Evolutionary conservation across 148 eudicot genomes (phyloP).

Genomic region (Mesembryanthemum crystallinum): DNA sequence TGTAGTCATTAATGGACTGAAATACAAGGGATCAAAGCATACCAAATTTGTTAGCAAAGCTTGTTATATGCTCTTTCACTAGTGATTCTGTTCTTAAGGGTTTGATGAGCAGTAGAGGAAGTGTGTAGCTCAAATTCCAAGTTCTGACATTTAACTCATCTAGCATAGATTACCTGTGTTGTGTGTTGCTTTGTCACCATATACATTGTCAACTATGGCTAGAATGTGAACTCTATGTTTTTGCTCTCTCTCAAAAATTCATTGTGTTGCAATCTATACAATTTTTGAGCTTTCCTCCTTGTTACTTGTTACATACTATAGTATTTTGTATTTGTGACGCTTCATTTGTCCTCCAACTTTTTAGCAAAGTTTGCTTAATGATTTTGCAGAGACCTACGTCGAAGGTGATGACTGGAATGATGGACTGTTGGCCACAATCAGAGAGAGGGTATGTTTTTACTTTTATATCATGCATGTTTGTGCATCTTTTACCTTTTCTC

Average conservation of each 20-base stretch:
- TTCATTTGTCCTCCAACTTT: slow-evolving; percentile 5
- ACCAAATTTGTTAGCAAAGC: neutral
- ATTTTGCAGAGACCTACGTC: slow-evolving; percentile 61
- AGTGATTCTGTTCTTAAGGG: neutral
- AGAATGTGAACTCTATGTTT: neutral
- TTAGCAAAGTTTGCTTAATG: neutral
- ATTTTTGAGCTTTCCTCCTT: too few species aligned
- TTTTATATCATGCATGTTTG: neutral
- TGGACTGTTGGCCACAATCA: slow-evolving; percentile 89
- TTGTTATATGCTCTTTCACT: neutral
- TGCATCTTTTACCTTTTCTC: neutral
- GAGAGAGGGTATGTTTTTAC: slow-evolving; percentile 74
- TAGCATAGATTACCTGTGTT: neutral
- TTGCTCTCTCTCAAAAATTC: neutral
- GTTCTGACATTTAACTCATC: neutral
- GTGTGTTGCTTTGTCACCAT: slow-evolving; percentile 1
- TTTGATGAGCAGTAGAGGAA: neutral
- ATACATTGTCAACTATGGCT: neutral
- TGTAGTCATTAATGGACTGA: neutral
- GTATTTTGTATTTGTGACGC: neutral
- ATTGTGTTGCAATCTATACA: too few species aligned
- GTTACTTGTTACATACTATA: too few species aligned
- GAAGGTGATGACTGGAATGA: slow-evolving; percentile 98
- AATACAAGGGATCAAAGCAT: neutral
- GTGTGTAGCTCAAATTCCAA: neutral